Conservation (phyloP, 2,329 filamentous ascomycete species). For the Celoporthe dispersa region DNA sequence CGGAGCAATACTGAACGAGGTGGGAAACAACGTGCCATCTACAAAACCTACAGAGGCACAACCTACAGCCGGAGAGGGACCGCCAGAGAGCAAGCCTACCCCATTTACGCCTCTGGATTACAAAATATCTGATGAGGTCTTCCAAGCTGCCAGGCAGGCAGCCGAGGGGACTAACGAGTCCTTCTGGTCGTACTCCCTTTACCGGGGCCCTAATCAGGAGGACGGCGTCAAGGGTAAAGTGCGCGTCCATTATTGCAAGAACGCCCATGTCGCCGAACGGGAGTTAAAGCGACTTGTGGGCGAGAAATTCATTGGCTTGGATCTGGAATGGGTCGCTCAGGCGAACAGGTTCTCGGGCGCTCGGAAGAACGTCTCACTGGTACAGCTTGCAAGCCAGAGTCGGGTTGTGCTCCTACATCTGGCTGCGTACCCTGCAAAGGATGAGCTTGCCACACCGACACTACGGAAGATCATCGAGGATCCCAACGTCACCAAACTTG, state of each 20-base stretch:
- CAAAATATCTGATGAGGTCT: conserved; percentile 52
- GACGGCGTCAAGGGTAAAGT: conserved; percentile 52
- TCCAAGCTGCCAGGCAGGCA: conserved; percentile 54
- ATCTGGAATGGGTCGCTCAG: conserved; percentile 79
- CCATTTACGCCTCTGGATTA: conserved; percentile 48
- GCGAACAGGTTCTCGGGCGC: conserved; percentile 52
- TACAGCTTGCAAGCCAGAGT: conserved; percentile 79
- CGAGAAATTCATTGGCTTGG: conserved; percentile 80
- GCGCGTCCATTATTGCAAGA: conserved; percentile 78
- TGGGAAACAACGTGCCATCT: too few relatives aligned
- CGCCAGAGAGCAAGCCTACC: conserved; percentile 33
- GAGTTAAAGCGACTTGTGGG: conserved; percentile 69
- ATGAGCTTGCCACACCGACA: conserved; percentile 70
- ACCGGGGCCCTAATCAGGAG: conserved; percentile 54
- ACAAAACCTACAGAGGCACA: not conserved
- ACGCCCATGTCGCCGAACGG: conserved; percentile 67
- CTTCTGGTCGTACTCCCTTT: conserved; percentile 72
- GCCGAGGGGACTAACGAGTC: conserved; percentile 50
- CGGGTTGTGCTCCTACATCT: conserved; percentile 84
- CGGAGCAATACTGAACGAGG: not conserved
- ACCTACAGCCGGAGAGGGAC: not conserved
- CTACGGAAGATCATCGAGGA: conserved; percentile 76
- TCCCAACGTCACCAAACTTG: conserved; percentile 70
- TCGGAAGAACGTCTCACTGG: conserved; percentile 75
- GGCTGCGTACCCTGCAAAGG: conserved; percentile 60